Evolutionary conservation across 169 alveolate species (phyloP).

Genomic region (Plasmodium falciparum): DNA sequence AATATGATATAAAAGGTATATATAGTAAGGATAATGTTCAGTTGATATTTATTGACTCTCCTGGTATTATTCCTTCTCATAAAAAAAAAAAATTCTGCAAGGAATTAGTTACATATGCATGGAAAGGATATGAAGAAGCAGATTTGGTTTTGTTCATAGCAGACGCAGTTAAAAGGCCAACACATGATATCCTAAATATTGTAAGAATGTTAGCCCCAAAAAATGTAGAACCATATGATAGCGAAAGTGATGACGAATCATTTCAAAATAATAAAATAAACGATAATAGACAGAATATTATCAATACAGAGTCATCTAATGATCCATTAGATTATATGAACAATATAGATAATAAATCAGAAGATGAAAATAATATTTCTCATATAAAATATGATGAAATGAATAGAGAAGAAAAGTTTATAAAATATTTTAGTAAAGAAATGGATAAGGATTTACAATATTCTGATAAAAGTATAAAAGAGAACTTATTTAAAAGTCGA

Average conservation of each 20-base stretch:
- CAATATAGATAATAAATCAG: neutral
- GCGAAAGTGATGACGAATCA: slow-evolving; percentile 54
- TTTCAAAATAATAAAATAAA: neutral
- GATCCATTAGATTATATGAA: neutral
- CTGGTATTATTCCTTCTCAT: slow-evolving; percentile 90
- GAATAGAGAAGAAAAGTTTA: slow-evolving; percentile 8
- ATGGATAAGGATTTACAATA: slow-evolving; percentile 53
- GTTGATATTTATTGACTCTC: slow-evolving; percentile 88
- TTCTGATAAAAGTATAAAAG: slow-evolving; percentile 60
- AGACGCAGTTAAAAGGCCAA: slow-evolving; percentile 90
- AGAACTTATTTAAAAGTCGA: slow-evolving; percentile 60
- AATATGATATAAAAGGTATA: slow-evolving; percentile 85
- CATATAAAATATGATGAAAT: neutral
- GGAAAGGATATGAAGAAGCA: slow-evolving; percentile 91
- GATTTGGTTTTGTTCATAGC: slow-evolving; percentile 87
- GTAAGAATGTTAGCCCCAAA: slow-evolving; percentile 84
- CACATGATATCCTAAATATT: slow-evolving; percentile 82
- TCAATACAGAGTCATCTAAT: neutral
- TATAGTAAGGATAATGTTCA: slow-evolving; percentile 85
- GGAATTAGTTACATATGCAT: slow-evolving; percentile 89
- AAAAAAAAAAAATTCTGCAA: slow-evolving; percentile 85
- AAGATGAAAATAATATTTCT: neutral
- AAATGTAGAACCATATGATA: slow-evolving; percentile 49
- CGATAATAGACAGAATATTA: neutral
- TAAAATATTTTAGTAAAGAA: slow-evolving; percentile 31